A percentile compares a stretch with the other conserved stretches of the same genome.
phyloP scores from a whole-genome alignment of 2,329 filamentous ascomycete species.

The Botrytis aclada region DNA sequence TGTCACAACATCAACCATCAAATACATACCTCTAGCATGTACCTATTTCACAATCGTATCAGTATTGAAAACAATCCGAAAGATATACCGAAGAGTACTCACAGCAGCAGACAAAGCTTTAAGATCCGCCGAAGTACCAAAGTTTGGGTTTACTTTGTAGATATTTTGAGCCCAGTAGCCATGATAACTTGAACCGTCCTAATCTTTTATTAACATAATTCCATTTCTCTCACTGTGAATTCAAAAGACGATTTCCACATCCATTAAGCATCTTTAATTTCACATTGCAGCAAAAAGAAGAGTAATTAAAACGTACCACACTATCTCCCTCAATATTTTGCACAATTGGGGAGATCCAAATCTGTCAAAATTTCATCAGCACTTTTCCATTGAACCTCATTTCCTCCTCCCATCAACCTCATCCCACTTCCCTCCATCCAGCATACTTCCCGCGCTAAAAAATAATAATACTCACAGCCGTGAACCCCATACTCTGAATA shows the following conservation, averaged over 20 bases:
- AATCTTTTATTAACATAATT: background rate
- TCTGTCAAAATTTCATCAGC: slow-evolving; percentile 23
- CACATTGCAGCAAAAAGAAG: too few species aligned
- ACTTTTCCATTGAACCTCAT: background rate
- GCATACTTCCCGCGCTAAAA: too few species aligned
- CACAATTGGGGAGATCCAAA: slow-evolving; percentile 47
- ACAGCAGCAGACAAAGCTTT: slow-evolving; percentile 45
- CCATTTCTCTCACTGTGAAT: background rate
- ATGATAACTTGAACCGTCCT: slow-evolving; percentile 43
- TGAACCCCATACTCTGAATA: slow-evolving; percentile 41
- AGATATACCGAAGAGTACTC: background rate
- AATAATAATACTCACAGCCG: slow-evolving; percentile 34
- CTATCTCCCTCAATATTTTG: slow-evolving; percentile 39
- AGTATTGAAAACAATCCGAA: background rate
- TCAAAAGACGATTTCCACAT: background rate
- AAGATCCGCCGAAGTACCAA: slow-evolving; percentile 47
- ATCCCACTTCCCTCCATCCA: too few species aligned
- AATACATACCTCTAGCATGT: slow-evolving; percentile 44
- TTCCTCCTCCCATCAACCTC: background rate
- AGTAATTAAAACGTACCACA: slow-evolving; percentile 18
- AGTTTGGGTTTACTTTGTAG: slow-evolving; percentile 48
- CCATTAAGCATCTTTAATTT: background rate
- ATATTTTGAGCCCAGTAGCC: slow-evolving; percentile 49
- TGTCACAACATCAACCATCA: slow-evolving; percentile 52
- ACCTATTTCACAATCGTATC: background rate